Percentiles rank a stretch among this genome's conserved stretches.
Conservation (phyloP, 2,329 filamentous ascomycete species). For the Alternaria novae-zelandiae region DNA sequence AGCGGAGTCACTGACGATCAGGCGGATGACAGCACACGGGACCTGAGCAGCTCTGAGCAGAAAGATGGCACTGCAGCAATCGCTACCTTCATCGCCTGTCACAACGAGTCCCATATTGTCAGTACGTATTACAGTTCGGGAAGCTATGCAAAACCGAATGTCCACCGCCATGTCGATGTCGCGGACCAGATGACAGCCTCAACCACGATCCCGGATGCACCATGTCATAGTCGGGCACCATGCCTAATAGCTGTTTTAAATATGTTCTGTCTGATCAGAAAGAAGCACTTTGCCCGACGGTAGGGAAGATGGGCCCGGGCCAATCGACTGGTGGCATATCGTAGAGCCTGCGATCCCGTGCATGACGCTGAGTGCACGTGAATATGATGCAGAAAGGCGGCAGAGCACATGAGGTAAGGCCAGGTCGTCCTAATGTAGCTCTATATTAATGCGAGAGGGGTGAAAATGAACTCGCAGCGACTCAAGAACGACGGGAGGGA, state of each 20-base stretch:
- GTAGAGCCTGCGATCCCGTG: background rate
- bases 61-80: background rate
- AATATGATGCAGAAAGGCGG: constrained; percentile 3
- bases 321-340: background rate
- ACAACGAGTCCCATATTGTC: background rate
- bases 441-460: constrained; percentile 25
- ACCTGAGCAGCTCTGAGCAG: background rate
- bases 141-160: background rate
- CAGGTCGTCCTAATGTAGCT: constrained; percentile 19
- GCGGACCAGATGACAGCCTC: background rate
- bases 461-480: background rate
- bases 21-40: background rate
- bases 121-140: background rate
- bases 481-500: too few species aligned
- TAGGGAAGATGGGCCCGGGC: background rate
- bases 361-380: background rate
- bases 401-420: background rate
- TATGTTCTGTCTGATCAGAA: background rate
- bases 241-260: background rate
- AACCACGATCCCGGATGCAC: background rate
- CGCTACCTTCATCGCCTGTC: background rate
- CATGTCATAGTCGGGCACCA: background rate
- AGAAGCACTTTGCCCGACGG: background rate
- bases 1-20: background rate
- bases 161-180: background rate